Evolutionary conservation across 495 filamentous ascomycete genomes (phyloP), one percentile per base, ranked within the genome.

Genomic region (Antarctomyces pellizariae): DNA sequence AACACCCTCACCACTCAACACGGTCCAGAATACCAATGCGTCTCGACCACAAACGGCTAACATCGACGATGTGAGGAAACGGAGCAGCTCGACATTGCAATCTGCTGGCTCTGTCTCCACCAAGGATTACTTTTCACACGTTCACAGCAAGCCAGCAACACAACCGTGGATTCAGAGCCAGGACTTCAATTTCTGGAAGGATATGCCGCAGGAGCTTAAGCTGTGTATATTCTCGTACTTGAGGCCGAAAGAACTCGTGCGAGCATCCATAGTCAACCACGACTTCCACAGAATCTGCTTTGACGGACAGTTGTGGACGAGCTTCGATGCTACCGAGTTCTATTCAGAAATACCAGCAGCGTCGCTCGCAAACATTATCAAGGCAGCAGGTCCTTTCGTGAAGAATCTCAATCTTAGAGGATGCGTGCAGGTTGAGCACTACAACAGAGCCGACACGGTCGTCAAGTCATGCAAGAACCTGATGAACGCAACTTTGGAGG

Each of bases 221-320:
- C 60, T 86, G 34, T 47, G 71, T 18, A 67, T 95, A 28, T 62
- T 97, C 30, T 55, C 61, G 3, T 78, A 72, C 39, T 49, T 95
- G 15, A 59, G 52, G 15, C 82, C 84, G 7, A 77, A 67, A 38
- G 72, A 95, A 43, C 65, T 97, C 25, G 64, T 95, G 6, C 67
- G 75, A 28, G 67, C 64, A 25, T 89, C 86, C 3, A 48, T 60
- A 8, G 74, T 90, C n/a, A 80, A 68, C 39, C 79, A 67, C 39
- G 44, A 59, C 9, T 95, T 86, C 61, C 56, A 92, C 45, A 52
- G 60, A 17, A 73, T 80, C 56, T 93, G 84, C 50, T 91, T 79
- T 36, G 86, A 97, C 45, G 86, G 86, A 5, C 86, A 97, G 48
- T 52, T 97, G 10, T 97, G 86, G 86, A 64, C 62, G 0, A 62